Evolutionary conservation across 768 basidiomycete species (phyloP), one percentile per base, ranked within the genome.

Genomic region (Guyanaporus albipodus): DNA sequence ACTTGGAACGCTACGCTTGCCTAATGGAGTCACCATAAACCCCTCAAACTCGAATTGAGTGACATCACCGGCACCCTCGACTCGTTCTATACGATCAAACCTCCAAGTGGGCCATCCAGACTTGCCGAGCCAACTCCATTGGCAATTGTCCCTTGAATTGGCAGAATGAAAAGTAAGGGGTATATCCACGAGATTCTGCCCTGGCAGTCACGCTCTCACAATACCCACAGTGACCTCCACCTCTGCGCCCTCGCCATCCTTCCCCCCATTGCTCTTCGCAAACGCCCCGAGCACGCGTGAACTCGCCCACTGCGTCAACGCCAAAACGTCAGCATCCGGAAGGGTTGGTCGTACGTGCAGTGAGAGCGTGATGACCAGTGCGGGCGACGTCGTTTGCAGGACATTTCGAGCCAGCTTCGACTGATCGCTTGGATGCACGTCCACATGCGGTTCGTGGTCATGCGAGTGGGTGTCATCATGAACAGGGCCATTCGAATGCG

Each of bases 301-400:
- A 75, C 83, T 84, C 19, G 84, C 83, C 85, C 86, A 91, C 38
- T 71, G 70, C 18, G 88, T 92, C 39, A 93, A 67, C 56, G 69
- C 72, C 38, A 94, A 58, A 38, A 90, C 78, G 37, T 87, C 87
- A 21, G 73, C 75, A 63, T 93, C 91, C 7, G 72, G 73, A 33
- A 90, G 59, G 47, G 84, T 82, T 29, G 72, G 64, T 29, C 72
- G 67, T 12, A 95, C 86, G 59, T 91, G 90, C 35, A 90, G 67
- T 60, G 91, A 85, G 21, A 94, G 70, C 24, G 91, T 89, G 24
- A 90, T 81, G 12, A 95, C 76, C 48, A 91, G 71, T n/a, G 63
- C 56, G 18, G 73, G 68, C 11, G 71, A 62, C 8, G 60, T 55
- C 44, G 32, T 46, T 10, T 19, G 38, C 4, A 33, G 27, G 33